These are phyloP conservation scores for apple (Malus domestica) DNA, from an alignment of 306 rosid genomes.

Conservation along the genomic window DNA sequence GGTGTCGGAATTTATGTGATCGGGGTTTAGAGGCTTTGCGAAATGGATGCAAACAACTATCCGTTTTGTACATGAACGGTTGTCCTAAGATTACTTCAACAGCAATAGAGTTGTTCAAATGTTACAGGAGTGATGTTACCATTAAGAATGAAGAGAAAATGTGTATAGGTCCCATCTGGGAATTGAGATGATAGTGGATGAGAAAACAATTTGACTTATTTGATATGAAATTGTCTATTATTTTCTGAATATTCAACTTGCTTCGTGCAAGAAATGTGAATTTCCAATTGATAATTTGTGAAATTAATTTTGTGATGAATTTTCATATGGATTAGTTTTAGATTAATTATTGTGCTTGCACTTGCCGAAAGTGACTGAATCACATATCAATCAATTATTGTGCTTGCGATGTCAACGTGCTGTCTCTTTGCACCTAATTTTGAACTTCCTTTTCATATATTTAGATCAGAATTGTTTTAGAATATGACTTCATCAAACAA, in stretches of 20 bases:
- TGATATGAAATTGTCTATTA: not conserved
- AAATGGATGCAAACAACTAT: slow-evolving; percentile 53
- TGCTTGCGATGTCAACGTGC: not conserved
- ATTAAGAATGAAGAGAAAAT: slow-evolving; percentile 38
- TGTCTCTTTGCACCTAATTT: too few species aligned
- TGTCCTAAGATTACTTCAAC: slow-evolving; percentile 23
- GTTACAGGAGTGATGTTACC: slow-evolving; percentile 37
- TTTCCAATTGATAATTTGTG: not conserved
- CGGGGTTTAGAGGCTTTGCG: slow-evolving; percentile 38
- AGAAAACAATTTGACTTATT: slow-evolving; percentile 4
- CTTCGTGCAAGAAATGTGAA: not conserved
- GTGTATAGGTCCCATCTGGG: slow-evolving; percentile 35
- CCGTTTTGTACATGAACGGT: slow-evolving; percentile 38
- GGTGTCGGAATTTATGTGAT: slow-evolving; percentile 43
- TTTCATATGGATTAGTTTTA: not conserved
- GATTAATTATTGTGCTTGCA: not conserved
- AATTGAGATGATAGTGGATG: slow-evolving; percentile 21
- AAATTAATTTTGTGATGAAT: not conserved
- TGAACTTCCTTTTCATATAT: too few species aligned
- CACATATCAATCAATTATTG: not conserved
- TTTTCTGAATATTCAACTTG: not conserved
- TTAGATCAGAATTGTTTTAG: too few species aligned
- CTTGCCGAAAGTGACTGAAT: not conserved
- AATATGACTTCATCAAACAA: too few species aligned
- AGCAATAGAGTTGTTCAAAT: slow-evolving; percentile 56